Conservation (phyloP, 2,329 filamentous ascomycete genomes). For the Trichophyton schoenleinii region DNA sequence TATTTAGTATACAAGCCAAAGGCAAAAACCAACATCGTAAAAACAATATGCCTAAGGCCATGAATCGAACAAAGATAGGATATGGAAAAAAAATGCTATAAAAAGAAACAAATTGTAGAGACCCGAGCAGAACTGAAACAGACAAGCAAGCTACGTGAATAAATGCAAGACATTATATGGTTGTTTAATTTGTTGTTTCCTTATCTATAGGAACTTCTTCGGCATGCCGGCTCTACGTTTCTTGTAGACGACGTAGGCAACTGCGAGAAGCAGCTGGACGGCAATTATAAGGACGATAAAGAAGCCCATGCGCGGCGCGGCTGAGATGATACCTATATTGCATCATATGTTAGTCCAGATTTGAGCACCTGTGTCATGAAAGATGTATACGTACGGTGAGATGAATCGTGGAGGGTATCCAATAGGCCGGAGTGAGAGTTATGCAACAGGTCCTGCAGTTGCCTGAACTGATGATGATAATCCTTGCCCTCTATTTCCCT, state of each 20-base stretch:
- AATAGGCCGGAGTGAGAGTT: constrained; percentile 42
- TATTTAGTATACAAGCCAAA: background rate
- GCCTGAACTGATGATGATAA: constrained; percentile 42
- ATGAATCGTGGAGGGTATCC: constrained; percentile 40
- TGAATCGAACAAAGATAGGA: background rate
- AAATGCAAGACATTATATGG: background rate
- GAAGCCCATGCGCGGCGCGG: constrained; percentile 45
- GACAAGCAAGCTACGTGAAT: background rate
- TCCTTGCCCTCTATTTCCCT: constrained; percentile 45
- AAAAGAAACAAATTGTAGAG: background rate
- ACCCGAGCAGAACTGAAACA: background rate
- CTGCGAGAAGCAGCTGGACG: constrained; percentile 59
- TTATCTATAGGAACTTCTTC: constrained; percentile 73
- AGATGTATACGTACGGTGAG: constrained; percentile 33
- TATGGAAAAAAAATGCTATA: background rate
- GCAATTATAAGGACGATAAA: constrained; percentile 61
- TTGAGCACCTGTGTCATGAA: constrained; percentile 8
- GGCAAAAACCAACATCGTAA: background rate
- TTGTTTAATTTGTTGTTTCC: background rate
- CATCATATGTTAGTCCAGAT: constrained; percentile 9
- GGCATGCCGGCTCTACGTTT: constrained; percentile 58
- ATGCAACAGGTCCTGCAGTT: constrained; percentile 42
- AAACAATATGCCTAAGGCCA: background rate
- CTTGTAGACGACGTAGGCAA: constrained; percentile 66
- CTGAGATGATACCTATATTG: constrained; percentile 38